phyloP scores from a whole-genome alignment of 2,329 filamentous ascomycete genomes.

The Penicillium sp. region DNA sequence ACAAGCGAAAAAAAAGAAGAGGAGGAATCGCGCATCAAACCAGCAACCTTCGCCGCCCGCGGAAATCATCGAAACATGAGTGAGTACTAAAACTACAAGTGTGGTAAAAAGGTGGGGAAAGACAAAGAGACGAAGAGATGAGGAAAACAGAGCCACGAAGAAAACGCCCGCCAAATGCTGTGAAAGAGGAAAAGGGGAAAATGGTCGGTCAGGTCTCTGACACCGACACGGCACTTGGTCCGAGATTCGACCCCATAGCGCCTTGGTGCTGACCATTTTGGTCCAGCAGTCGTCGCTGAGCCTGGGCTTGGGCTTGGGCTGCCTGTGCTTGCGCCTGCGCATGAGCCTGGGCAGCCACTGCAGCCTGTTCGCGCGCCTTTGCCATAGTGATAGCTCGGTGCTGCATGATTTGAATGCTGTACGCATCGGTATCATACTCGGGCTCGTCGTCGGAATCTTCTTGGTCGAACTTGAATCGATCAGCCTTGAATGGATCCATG shows the following conservation, averaged over 20 bases:
- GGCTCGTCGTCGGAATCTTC: slow-evolving; percentile 77
- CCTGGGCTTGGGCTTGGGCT: slow-evolving; percentile 40
- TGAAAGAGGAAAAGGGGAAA: slow-evolving; percentile 9
- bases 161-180: slow-evolving; percentile 39
- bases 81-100: slow-evolving; percentile 33
- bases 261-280: slow-evolving; percentile 26
- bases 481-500: slow-evolving; percentile 51
- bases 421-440: slow-evolving; percentile 72
- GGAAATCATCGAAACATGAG: slow-evolving; percentile 24
- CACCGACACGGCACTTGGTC: slow-evolving; percentile 29
- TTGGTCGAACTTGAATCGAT: slow-evolving; percentile 83
- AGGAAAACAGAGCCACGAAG: slow-evolving; percentile 18
- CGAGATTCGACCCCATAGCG: slow-evolving; percentile 24
- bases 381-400: slow-evolving; percentile 53
- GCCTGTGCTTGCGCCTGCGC: slow-evolving; percentile 42
- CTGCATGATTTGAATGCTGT: slow-evolving; percentile 55
- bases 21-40: slow-evolving; percentile 14
- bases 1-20: slow-evolving; percentile 6
- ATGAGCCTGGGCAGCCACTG: slow-evolving; percentile 43
- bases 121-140: slow-evolving; percentile 23
- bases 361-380: slow-evolving; percentile 43
- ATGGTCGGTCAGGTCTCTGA: slow-evolving; percentile 31
- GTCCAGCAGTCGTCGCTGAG: slow-evolving; percentile 37
- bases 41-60: slow-evolving; percentile 17
- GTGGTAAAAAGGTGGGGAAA: slow-evolving; percentile 16